A percentile compares a stretch with the other conserved stretches of the same genome.
phyloP scores from a whole-genome alignment of 116 monocot species.

The Iris pallida region DNA sequence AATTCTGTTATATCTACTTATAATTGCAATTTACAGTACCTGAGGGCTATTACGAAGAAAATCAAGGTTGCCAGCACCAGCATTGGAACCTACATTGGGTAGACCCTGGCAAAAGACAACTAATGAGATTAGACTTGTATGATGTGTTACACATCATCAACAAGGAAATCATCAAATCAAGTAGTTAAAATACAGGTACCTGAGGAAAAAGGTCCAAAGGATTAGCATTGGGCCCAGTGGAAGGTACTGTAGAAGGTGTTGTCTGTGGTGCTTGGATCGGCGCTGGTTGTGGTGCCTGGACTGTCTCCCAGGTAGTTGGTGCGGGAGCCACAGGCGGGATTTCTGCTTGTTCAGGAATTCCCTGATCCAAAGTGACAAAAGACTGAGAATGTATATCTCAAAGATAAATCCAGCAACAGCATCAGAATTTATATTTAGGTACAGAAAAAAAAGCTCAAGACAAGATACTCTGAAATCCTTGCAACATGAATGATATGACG shows the following conservation, averaged over 20 bases:
- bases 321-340: constrained; percentile 47
- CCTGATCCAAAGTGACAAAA: constrained; percentile 25
- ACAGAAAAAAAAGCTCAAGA: too few species aligned
- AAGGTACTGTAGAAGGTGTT: constrained; percentile 44
- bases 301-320: constrained; percentile 29
- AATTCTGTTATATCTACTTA: too few species aligned
- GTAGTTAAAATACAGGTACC: constrained; percentile 25
- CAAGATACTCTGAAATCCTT: too few species aligned
- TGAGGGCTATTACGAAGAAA: constrained; percentile 79
- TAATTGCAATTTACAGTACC: constrained; percentile 30
- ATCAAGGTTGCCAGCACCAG: constrained; percentile 69
- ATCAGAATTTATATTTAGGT: too few species aligned
- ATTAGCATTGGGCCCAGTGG: constrained; percentile 85
- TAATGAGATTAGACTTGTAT: too few species aligned
- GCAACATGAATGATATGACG: too few species aligned
- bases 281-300: constrained; percentile 34
- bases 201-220: constrained; percentile 96
- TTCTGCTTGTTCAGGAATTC: constrained; percentile 81
- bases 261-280: constrained; percentile 39
- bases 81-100: constrained; percentile 53
- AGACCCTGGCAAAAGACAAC: constrained; percentile 42
- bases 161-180: not conserved
- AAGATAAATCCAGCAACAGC: too few species aligned
- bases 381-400: too few species aligned
- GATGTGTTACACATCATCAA: too few species aligned